phyloP scores from a whole-genome alignment of 2,329 filamentous ascomycete genomes.

The Sporothrix curviconia region DNA sequence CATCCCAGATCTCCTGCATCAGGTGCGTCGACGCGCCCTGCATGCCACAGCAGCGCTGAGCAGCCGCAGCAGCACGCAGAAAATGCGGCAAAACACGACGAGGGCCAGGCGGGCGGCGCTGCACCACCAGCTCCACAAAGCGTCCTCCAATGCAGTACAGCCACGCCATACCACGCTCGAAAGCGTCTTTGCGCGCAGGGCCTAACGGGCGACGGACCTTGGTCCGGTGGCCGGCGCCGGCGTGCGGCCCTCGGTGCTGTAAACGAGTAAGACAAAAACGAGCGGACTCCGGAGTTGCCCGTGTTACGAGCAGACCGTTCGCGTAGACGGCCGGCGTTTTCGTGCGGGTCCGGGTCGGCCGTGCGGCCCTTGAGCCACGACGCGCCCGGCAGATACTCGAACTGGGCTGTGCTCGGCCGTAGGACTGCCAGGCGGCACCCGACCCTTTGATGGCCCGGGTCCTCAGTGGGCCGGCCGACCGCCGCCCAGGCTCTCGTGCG shows the following conservation, averaged over 20 bases:
- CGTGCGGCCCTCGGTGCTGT: too few species aligned
- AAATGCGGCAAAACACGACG: constrained; percentile 23
- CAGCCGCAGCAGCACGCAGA: constrained; percentile 24
- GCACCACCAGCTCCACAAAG: background rate
- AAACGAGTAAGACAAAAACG: too few species aligned
- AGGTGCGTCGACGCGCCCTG: constrained; percentile 26
- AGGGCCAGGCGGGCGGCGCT: background rate
- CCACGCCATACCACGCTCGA: background rate
- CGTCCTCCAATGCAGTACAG: background rate
- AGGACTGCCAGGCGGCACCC: background rate
- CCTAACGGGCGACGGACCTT: too few species aligned
- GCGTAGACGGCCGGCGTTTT: too few species aligned
- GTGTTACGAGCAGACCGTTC: too few species aligned
- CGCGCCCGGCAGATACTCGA: background rate
- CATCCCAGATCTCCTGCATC: constrained; percentile 24
- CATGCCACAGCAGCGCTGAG: constrained; percentile 27
- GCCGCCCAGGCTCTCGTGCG: too few species aligned
- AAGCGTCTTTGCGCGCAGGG: too few species aligned
- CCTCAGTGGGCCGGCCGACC: background rate
- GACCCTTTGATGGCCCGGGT: background rate
- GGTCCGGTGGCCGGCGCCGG: too few species aligned
- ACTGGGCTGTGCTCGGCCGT: background rate
- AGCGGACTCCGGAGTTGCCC: too few species aligned
- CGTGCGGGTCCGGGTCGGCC: too few species aligned
- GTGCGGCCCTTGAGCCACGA: too few species aligned